These are phyloP conservation scores for Carex arenaria DNA, from an alignment of 202 grass and related monocot genomes.

Conservation along the genomic window DNA sequence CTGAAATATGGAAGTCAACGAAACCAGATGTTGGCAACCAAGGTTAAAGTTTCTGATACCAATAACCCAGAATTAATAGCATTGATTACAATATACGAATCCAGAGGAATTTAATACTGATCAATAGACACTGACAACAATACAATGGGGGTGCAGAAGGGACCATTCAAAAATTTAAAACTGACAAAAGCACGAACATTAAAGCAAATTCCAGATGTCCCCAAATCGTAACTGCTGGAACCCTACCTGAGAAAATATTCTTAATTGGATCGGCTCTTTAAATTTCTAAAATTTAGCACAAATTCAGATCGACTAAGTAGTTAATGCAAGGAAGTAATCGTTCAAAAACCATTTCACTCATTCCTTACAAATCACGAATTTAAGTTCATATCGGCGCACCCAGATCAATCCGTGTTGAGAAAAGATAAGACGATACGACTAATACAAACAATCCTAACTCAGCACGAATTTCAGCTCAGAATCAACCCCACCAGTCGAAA, in stretches of 20 bases:
- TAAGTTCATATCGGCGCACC: background rate
- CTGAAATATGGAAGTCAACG: background rate
- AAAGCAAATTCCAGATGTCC: background rate
- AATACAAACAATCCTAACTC: background rate
- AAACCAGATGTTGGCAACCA: background rate
- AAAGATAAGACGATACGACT: background rate
- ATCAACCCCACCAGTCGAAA: background rate
- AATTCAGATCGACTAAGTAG: background rate
- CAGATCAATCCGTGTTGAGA: background rate
- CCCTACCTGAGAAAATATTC: background rate
- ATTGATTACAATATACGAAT: slow-evolving; percentile 5
- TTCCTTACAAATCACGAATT: background rate
- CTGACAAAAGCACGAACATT: background rate
- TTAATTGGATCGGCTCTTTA: slow-evolving; percentile 5
- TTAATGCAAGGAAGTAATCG: background rate
- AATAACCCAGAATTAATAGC: slow-evolving; percentile 2
- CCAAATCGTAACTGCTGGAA: slow-evolving; percentile 22
- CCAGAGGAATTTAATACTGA: background rate
- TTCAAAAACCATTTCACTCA: background rate
- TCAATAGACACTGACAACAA: slow-evolving; percentile 19
- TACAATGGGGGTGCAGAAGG: background rate
- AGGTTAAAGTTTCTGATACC: background rate
- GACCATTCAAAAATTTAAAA: slow-evolving; percentile 1
- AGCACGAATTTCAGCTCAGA: slow-evolving; percentile 10
- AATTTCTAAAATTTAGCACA: background rate